Conservation (phyloP, 1,284 basidiomycete genomes). For the Dichomitus squalens region DNA sequence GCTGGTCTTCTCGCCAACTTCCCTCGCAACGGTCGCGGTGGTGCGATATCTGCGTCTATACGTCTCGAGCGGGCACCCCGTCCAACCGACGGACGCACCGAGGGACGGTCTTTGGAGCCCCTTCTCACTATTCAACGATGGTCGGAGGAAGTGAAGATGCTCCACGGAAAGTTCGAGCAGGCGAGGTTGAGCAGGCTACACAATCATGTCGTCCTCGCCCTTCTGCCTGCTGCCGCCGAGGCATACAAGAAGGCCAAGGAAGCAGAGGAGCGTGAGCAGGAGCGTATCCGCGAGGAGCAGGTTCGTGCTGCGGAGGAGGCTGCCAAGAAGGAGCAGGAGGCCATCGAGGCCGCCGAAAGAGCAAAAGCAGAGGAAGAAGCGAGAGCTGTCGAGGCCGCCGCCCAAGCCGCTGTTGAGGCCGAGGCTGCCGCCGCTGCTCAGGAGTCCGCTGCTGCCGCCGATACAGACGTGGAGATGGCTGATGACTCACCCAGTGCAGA, state of each 20-base stretch:
- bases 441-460: constrained; percentile 21
- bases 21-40: constrained; percentile 49
- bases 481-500: constrained; percentile 33
- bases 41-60: constrained; percentile 54
- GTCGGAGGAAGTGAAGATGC: constrained; percentile 85
- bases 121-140: constrained; percentile 87
- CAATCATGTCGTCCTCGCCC: constrained; percentile 75
- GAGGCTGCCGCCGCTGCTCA: constrained; percentile 30
- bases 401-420: constrained; percentile 24
- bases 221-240: constrained; percentile 83
- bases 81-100: constrained; percentile 47
- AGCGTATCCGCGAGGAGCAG: constrained; percentile 42
- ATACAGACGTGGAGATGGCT: constrained; percentile 46
- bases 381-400: constrained; percentile 18
- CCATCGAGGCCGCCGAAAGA: constrained; percentile 31
- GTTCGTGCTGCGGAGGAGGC: constrained; percentile 38
- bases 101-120: constrained; percentile 71
- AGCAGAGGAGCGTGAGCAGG: constrained; percentile 49
- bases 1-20: constrained; percentile 59
- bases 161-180: constrained; percentile 73
- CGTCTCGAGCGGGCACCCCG: constrained; percentile 62
- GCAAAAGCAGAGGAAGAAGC: constrained; percentile 32
- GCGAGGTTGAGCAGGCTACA: constrained; percentile 70
- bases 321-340: constrained; percentile 27
- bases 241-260: constrained; percentile 50